These are phyloP conservation scores for Candida sonorensis DNA, from an alignment of 805 yeast genomes.

Conservation along the genomic window DNA sequence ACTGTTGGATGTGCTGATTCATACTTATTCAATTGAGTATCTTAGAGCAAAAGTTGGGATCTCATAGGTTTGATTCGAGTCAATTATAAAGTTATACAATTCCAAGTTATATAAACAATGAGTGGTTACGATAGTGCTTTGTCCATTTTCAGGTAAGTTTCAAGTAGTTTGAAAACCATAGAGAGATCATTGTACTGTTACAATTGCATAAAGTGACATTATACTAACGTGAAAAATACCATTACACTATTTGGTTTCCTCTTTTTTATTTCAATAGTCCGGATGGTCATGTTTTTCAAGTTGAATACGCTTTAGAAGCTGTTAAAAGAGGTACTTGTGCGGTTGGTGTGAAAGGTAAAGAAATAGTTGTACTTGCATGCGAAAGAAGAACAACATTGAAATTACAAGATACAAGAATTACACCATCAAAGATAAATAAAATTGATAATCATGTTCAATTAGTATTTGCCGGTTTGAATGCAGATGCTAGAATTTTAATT, in stretches of 20 bases:
- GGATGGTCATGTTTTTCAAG: constrained; percentile 98
- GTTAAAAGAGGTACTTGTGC: constrained; percentile 98
- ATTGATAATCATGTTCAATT: constrained; percentile 85
- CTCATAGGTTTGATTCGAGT: too few relatives aligned
- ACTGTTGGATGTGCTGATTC: too few relatives aligned
- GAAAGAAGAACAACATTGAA: constrained; percentile 94
- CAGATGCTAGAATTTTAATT: constrained; percentile 93
- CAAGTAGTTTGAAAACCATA: too few relatives aligned
- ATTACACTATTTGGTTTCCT: too few relatives aligned
- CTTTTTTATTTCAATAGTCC: constrained; percentile 57
- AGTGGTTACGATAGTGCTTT: constrained; percentile 99
- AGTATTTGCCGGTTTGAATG: constrained; percentile 96
- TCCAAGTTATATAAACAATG: constrained; percentile 40
- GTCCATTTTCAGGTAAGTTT: constrained; percentile 85
- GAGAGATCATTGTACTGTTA: too few relatives aligned
- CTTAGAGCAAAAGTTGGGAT: too few relatives aligned
- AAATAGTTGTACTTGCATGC: constrained; percentile 89
- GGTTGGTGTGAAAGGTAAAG: constrained; percentile 89
- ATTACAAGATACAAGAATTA: constrained; percentile 92
- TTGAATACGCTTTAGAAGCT: constrained; percentile 95
- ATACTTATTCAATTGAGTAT: too few relatives aligned
- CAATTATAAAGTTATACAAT: not conserved
- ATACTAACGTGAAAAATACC: too few relatives aligned
- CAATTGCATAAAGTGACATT: too few relatives aligned
- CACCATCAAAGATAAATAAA: constrained; percentile 90